phyloP scores from a whole-genome alignment of 169 alveolate species.

The Plasmodium cynomolgi region DNA sequence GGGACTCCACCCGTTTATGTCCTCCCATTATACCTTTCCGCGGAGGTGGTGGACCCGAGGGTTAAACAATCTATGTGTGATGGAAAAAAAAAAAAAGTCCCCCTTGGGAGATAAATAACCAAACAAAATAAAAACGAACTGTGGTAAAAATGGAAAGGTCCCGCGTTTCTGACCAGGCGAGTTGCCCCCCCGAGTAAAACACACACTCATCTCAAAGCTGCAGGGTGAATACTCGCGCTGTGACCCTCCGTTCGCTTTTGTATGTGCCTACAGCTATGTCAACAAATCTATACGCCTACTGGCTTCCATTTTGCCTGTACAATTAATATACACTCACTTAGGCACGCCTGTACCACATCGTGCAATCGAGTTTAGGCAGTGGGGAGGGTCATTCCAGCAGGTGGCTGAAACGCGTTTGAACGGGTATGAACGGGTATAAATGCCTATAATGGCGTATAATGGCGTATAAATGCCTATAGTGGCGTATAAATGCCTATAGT shows the following conservation, averaged over 20 bases:
- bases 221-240: not conserved
- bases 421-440: no score
- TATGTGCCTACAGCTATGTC: not conserved
- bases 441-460: no score
- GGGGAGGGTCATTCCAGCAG: not conserved
- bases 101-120: not conserved
- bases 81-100: not conserved
- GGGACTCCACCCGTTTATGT: not conserved
- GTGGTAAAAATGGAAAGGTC: not conserved
- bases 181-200: not conserved
- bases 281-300: not conserved
- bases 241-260: not conserved
- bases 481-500: no score
- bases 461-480: no score
- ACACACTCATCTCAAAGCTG: not conserved
- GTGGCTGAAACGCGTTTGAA: not conserved
- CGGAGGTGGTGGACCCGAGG: not conserved
- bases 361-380: not conserved
- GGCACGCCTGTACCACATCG: not conserved
- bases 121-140: no score
- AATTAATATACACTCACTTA: not conserved
- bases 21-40: not conserved
- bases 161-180: not conserved
- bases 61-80: not conserved
- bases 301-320: not conserved